Conservation (phyloP, 495 filamentous ascomycete genomes). For the Daldinia loculata region DNA sequence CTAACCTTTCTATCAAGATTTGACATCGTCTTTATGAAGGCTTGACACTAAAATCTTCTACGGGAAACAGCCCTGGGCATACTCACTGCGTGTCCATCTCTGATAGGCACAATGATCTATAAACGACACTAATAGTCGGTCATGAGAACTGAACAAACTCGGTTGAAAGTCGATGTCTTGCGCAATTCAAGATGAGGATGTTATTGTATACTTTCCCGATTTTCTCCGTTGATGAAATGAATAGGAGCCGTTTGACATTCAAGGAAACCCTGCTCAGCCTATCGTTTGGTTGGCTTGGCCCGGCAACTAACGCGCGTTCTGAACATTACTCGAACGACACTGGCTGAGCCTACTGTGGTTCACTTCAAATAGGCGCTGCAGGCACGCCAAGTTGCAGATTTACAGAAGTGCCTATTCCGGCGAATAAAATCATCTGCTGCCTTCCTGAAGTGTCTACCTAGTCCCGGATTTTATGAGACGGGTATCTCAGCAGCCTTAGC, state of each 20-base stretch:
- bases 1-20: constrained; percentile 1
- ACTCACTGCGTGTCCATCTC: constrained; percentile 28
- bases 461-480: constrained; percentile 9
- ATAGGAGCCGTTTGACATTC: constrained; percentile 4
- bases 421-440: constrained; percentile 26
- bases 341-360: constrained; percentile 26
- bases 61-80: constrained; percentile 4
- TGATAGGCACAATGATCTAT: constrained; percentile 31
- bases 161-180: constrained; percentile 18
- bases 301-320: constrained; percentile 28
- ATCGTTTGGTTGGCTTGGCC: constrained; percentile 7
- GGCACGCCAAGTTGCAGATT: constrained; percentile 31
- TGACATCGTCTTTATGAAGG: constrained; percentile 7
- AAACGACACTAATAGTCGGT: constrained; percentile 23
- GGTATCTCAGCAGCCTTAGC: constrained; percentile 13
- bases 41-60: constrained; percentile 20
- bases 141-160: constrained; percentile 38
- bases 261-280: constrained; percentile 17
- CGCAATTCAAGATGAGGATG: constrained; percentile 9
- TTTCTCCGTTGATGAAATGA: constrained; percentile 28
- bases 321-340: constrained; percentile 12
- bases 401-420: constrained; percentile 10
- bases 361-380: constrained; percentile 21
- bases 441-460: constrained; percentile 28
- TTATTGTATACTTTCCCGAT: constrained; percentile 21